Evolutionary conservation across 2,329 filamentous ascomycete genomes (phyloP), one percentile per base, ranked within the genome.

Genomic region (Escovopsis weberi): DNA sequence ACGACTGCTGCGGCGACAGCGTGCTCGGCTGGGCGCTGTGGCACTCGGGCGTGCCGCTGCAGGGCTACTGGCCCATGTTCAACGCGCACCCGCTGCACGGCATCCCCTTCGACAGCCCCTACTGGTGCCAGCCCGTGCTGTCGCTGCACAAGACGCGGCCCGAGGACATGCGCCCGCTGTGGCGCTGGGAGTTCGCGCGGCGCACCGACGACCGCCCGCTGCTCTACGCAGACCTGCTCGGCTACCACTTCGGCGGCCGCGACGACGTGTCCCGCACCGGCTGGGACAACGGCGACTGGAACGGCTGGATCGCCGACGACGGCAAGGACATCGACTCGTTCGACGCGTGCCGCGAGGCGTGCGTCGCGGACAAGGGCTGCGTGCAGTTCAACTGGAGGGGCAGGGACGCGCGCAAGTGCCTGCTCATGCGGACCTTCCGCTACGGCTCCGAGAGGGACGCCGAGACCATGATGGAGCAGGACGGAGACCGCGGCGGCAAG

Each of bases 1-100:
- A 60, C 11, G 71, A 77, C 45, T 73, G 68, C 53, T 72, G 69
- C 40, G 70, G 70, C 6, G 70, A 74, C 42, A 69, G 67, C 35
- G 62, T 74, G 6, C 53, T 73, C 4, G 70, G 69, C 3, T 69
- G 61, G 55, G 63, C 62, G 5, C 48, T 74, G 37, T 61, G 59
- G 47, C 60, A 67, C 35, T 63, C 60, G 18, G 65, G 65, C 1
- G 59, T 73, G 9, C 50, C 57, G 4, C 42, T 74, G 45, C 65
- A 62, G 15, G 69, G 68, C 6, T 59, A 68, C 42, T 72, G 64
- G 59, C 68, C 68, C 3, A 57, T 69, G 54, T 71, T 71, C 57
- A 65, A 63, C 47, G 57, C 60, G n/a, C 69, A 75, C 47, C 59
- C 71, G 33, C 52, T 71, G 23, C 68, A 74, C 39, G 60, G 63